Conservation (phyloP, 2,329 filamentous ascomycete genomes). For the Monosporascus sp. region DNA sequence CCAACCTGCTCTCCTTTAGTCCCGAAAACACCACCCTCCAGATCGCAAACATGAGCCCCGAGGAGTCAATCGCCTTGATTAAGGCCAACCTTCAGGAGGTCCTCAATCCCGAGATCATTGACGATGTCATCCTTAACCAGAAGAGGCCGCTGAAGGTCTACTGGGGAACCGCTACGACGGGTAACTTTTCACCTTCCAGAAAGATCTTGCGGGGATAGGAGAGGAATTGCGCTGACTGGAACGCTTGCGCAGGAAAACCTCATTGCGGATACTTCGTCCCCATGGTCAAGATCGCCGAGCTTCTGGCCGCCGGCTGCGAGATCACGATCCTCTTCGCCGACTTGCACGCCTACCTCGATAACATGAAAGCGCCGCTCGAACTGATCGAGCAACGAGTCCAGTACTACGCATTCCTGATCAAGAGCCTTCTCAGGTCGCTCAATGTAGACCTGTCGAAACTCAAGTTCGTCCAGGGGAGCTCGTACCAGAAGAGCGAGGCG, state of each 20-base stretch:
- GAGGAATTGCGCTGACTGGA: not conserved
- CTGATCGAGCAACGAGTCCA: slow-evolving; percentile 75
- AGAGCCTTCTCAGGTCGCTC: slow-evolving; percentile 67
- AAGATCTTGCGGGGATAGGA: too few relatives aligned
- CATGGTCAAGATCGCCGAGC: slow-evolving; percentile 83
- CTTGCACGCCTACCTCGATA: slow-evolving; percentile 73
- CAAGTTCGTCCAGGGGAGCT: slow-evolving; percentile 77
- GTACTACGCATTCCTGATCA: slow-evolving; percentile 79
- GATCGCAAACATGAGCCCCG: slow-evolving; percentile 30
- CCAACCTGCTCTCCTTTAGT: not conserved
- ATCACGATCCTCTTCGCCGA: slow-evolving; percentile 74
- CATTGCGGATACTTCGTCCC: slow-evolving; percentile 89
- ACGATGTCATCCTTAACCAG: slow-evolving; percentile 62
- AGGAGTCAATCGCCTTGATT: slow-evolving; percentile 70
- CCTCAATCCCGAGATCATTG: slow-evolving; percentile 78
- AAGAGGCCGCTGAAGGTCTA: slow-evolving; percentile 73
- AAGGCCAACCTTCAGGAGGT: slow-evolving; percentile 75
- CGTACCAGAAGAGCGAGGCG: slow-evolving; percentile 66
- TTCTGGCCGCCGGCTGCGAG: slow-evolving; percentile 78
- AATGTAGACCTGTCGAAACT: slow-evolving; percentile 74
- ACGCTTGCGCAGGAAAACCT: slow-evolving; percentile 68
- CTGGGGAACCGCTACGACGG: slow-evolving; percentile 53
- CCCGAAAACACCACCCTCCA: not conserved
- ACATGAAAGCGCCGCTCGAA: slow-evolving; percentile 81
- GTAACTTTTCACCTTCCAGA: slow-evolving; percentile 3